Percentiles rank a stretch among this genome's conserved stretches.
These are phyloP conservation scores for Arbutus unedo DNA, from an alignment of 148 eudicot genomes.

Conservation along the genomic window DNA sequence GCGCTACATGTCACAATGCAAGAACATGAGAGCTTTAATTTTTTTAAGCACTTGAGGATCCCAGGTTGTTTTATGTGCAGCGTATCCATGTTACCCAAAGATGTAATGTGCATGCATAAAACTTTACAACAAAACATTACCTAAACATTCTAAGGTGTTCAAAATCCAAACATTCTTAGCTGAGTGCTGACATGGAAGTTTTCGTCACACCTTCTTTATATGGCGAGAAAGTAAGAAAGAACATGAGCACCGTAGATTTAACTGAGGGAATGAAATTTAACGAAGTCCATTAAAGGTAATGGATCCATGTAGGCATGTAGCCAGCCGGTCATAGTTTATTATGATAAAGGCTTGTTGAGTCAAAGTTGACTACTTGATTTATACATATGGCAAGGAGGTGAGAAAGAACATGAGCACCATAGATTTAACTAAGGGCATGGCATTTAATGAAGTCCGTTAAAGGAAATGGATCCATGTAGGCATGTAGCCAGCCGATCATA, in stretches of 20 bases:
- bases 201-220: neutral
- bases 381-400: too few species aligned
- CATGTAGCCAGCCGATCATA: too few species aligned
- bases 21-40: slow-evolving; percentile 2
- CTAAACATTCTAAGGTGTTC: slow-evolving; percentile 8
- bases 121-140: neutral
- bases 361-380: too few species aligned
- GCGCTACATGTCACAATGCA: too few species aligned
- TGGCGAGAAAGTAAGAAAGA: neutral
- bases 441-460: too few species aligned
- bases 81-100: neutral
- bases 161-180: neutral
- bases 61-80: neutral
- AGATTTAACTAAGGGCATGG: too few species aligned
- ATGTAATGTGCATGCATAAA: neutral
- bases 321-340: too few species aligned
- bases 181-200: neutral
- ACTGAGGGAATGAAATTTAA: neutral
- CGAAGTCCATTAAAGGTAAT: too few species aligned
- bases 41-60: neutral
- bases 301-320: too few species aligned
- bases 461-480: too few species aligned
- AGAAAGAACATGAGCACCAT: too few species aligned
- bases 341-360: too few species aligned
- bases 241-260: neutral